These are phyloP conservation scores for Xylariaceae sp. DNA, from an alignment of 2,329 filamentous ascomycete species.

Conservation along the genomic window DNA sequence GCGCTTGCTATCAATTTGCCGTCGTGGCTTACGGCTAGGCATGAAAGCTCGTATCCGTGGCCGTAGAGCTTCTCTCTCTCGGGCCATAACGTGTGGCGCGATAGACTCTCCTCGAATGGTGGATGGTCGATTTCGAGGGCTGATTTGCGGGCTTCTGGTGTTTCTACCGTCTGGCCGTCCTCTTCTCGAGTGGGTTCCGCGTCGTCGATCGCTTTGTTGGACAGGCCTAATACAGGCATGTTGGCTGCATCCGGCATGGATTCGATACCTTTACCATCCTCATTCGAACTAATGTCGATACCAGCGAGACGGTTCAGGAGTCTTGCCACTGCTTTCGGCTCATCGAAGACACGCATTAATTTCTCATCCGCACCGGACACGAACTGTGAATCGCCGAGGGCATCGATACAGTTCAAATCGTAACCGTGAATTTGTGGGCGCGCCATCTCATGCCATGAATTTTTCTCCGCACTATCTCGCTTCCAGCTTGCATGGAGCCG, in stretches of 20 bases:
- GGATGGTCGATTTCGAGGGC: slow-evolving; percentile 68
- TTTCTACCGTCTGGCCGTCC: slow-evolving; percentile 4
- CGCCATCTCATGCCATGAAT: slow-evolving; percentile 92
- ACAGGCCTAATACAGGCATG: slow-evolving; percentile 91
- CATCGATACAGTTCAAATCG: slow-evolving; percentile 90
- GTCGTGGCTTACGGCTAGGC: slow-evolving; percentile 74
- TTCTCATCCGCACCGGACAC: slow-evolving; percentile 97
- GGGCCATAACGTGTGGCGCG: slow-evolving; percentile 90
- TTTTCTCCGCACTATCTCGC: slow-evolving; percentile 8
- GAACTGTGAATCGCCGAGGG: slow-evolving; percentile 71
- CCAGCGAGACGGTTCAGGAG: slow-evolving; percentile 69
- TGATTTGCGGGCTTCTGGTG: slow-evolving; percentile 47
- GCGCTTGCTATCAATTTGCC: slow-evolving; percentile 80
- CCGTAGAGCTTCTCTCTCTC: slow-evolving; percentile 96
- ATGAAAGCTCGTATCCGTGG: slow-evolving; percentile 94
- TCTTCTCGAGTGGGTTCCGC: slow-evolving; percentile 41
- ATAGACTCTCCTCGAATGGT: slow-evolving; percentile 84
- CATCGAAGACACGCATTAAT: slow-evolving; percentile 89
- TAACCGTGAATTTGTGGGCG: slow-evolving; percentile 97
- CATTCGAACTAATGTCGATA: slow-evolving; percentile 41
- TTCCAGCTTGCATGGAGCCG: slow-evolving; percentile 81
- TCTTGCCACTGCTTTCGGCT: slow-evolving; percentile 78
- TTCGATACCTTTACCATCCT: slow-evolving; percentile 28
- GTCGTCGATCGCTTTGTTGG: slow-evolving; percentile 83
- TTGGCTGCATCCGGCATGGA: slow-evolving; percentile 82